phyloP scores from a whole-genome alignment of 192 early-diverging fungal species.

The Lobulomyces angularis region DNA sequence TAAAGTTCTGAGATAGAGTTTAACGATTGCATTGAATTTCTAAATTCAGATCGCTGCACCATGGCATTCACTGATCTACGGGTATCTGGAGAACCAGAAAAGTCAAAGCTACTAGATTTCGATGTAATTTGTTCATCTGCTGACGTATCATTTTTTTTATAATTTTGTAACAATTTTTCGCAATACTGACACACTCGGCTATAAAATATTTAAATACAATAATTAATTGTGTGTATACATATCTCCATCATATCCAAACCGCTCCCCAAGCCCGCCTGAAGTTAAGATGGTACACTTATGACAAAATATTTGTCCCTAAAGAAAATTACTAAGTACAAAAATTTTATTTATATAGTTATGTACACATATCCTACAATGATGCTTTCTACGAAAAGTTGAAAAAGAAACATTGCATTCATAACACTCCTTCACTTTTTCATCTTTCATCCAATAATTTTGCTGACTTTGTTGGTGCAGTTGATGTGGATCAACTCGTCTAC shows the following conservation, averaged over 20 bases:
- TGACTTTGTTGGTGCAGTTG: too few relatives aligned
- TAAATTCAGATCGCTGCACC: constrained; percentile 1
- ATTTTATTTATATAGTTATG: neutral
- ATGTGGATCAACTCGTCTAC: too few relatives aligned
- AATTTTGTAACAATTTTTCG: constrained; percentile 36
- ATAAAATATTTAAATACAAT: too few relatives aligned
- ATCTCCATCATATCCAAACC: constrained; percentile 56
- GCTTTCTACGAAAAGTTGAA: constrained; percentile 53
- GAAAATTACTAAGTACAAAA: neutral
- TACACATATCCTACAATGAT: constrained; percentile 72
- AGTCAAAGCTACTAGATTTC: constrained; percentile 9
- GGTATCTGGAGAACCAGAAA: constrained; percentile 16
- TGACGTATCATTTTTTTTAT: constrained; percentile 21
- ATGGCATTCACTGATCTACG: constrained; percentile 1
- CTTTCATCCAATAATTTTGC: constrained; percentile 69
- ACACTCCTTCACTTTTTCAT: constrained; percentile 69
- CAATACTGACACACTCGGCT: constrained; percentile 53
- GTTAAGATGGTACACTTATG: constrained; percentile 62
- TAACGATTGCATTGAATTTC: neutral
- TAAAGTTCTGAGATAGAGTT: constrained; percentile 13
- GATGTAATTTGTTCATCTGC: constrained; percentile 12
- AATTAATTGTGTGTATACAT: constrained; percentile 10
- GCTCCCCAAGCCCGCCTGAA: constrained; percentile 48
- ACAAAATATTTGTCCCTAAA: constrained; percentile 57
- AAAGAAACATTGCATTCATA: constrained; percentile 69